These are phyloP conservation scores for Termitomyces sp. DNA, from an alignment of 768 basidiomycete species.

Conservation along the genomic window DNA sequence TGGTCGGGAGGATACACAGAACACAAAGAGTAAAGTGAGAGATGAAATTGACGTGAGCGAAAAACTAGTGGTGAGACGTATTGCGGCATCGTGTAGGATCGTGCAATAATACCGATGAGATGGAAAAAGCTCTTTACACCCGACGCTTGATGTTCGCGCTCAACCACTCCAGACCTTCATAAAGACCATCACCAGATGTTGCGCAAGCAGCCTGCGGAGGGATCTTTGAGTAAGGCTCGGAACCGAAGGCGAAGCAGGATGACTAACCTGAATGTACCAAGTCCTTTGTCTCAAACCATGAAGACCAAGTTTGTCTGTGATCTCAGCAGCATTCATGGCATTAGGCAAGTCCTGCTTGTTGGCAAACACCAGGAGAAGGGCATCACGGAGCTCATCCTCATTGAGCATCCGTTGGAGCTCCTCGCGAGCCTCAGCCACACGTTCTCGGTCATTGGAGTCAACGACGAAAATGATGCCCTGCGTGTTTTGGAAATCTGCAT, in stretches of 20 bases:
- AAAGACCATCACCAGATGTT: slow-evolving; percentile 96
- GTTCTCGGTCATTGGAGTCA: slow-evolving; percentile 99
- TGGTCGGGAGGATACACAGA: slow-evolving; percentile 28
- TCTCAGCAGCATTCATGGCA: slow-evolving; percentile 99
- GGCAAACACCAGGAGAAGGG: slow-evolving; percentile 97
- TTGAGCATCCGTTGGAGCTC: slow-evolving; percentile 99
- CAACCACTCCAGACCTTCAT: slow-evolving; percentile 98
- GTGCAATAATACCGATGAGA: slow-evolving; percentile 52
- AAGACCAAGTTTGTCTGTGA: slow-evolving; percentile 98
- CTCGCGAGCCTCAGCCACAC: slow-evolving; percentile 98
- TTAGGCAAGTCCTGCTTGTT: slow-evolving; percentile 99
- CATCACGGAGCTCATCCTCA: slow-evolving; percentile 98
- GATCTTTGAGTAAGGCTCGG: slow-evolving; percentile 15
- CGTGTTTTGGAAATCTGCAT: slow-evolving; percentile 98
- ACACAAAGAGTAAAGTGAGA: slow-evolving; percentile 29
- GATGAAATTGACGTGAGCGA: slow-evolving; percentile 35
- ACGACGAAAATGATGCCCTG: slow-evolving; percentile 99
- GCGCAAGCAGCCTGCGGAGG: slow-evolving; percentile 86
- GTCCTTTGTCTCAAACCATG: slow-evolving; percentile 96
- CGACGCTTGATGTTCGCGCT: slow-evolving; percentile 87
- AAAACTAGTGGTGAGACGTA: slow-evolving; percentile 43
- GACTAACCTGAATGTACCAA: slow-evolving; percentile 92
- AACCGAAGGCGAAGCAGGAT: slow-evolving; percentile 7
- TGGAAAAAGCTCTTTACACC: slow-evolving; percentile 46
- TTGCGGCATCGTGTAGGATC: slow-evolving; percentile 59